Evolutionary conservation across 1,284 basidiomycete genomes (phyloP).

Genomic region (Cryptococcus sp.): DNA sequence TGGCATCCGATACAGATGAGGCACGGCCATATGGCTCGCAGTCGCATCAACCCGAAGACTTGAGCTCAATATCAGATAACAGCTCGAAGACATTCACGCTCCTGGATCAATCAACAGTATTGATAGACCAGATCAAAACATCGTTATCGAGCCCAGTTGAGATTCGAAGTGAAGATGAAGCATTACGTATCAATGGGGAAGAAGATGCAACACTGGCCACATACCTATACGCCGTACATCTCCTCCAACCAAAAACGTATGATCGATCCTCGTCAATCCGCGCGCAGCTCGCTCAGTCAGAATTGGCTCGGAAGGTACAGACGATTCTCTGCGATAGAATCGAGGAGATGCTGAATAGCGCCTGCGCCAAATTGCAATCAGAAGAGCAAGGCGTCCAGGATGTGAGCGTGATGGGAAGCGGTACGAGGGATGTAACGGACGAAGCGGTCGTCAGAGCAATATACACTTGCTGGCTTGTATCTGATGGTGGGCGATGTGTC

Average conservation of each 20-base stretch:
- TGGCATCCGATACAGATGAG: no score
- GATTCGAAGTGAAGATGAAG: no score
- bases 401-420: neutral
- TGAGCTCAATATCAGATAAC: no score
- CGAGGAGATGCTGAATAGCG: slow-evolving; percentile 19
- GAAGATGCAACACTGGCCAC: slow-evolving; percentile 2
- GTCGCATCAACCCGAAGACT: no score
- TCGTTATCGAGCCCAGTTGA: no score
- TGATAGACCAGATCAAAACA: no score
- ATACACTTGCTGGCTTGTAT: slow-evolving; percentile 7
- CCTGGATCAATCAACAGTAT: no score
- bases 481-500: neutral
- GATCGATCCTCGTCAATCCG: slow-evolving; percentile 1
- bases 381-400: neutral
- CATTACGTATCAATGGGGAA: no score
- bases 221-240: slow-evolving; percentile 17
- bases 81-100: no score
- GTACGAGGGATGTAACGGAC: slow-evolving; percentile 3
- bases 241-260: slow-evolving; percentile 4
- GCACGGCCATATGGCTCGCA: no score
- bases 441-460: slow-evolving; percentile 4
- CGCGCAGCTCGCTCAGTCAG: slow-evolving; percentile 3
- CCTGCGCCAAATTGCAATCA: neutral
- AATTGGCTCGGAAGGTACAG: neutral
- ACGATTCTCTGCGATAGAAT: slow-evolving; percentile 10